A percentile compares a stretch with the other conserved stretches of the same genome.
Conservation (phyloP, 169 alveolate genomes). For the Eimeria nieschulzi region DNA sequence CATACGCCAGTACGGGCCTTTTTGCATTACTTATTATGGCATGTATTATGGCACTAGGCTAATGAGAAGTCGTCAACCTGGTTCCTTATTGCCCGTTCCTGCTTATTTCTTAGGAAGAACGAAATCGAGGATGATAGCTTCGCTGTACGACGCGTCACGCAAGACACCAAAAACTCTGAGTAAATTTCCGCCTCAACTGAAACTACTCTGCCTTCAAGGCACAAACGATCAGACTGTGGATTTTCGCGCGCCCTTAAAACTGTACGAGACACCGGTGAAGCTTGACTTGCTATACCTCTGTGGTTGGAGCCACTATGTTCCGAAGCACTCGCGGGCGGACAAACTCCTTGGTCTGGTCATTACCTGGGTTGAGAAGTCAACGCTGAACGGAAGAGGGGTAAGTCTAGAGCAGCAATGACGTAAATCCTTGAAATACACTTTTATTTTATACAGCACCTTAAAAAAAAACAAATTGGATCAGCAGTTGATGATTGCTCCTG, state of each 20-base stretch:
- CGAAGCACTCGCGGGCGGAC: slow-evolving; percentile 57
- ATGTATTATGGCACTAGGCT: background rate
- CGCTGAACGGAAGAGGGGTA: background rate
- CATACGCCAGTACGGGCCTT: background rate
- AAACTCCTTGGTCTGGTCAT: slow-evolving; percentile 51
- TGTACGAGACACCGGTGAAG: slow-evolving; percentile 37
- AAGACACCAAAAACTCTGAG: background rate
- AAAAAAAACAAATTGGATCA: too few species aligned
- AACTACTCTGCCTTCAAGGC: slow-evolving; percentile 60
- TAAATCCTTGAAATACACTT: background rate
- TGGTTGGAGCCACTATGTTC: slow-evolving; percentile 69
- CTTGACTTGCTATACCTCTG: slow-evolving; percentile 58
- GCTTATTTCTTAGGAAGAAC: slow-evolving; percentile 22
- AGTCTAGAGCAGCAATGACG: background rate
- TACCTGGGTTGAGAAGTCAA: slow-evolving; percentile 40
- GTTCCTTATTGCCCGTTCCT: background rate
- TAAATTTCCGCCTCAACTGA: slow-evolving; percentile 38
- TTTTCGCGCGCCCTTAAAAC: slow-evolving; percentile 22
- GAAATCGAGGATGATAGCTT: slow-evolving; percentile 65
- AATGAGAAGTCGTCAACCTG: background rate
- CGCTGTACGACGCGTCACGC: slow-evolving; percentile 34
- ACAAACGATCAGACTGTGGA: slow-evolving; percentile 66
- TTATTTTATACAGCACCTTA: too few species aligned
- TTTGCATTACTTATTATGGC: background rate
- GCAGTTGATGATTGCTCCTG: too few species aligned